phyloP scores from a whole-genome alignment of 2,329 filamentous ascomycete genomes.

The Capronia coronata region DNA sequence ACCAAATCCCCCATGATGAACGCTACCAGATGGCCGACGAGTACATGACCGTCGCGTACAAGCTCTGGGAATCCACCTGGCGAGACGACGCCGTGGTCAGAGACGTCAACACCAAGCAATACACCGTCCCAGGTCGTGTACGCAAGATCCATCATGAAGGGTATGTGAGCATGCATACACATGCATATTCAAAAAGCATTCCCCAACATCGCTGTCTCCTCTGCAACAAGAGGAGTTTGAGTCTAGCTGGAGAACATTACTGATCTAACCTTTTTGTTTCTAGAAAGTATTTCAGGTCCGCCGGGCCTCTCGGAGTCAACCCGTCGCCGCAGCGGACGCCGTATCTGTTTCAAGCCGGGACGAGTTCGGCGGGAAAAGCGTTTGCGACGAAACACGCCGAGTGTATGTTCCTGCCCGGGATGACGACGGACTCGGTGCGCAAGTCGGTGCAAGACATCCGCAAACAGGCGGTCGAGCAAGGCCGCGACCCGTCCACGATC shows the following conservation, averaged over 20 bases:
- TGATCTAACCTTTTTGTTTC: too few relatives aligned
- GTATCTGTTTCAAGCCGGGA: slow-evolving; percentile 5
- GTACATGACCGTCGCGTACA: slow-evolving; percentile 37
- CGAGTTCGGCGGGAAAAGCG: background rate
- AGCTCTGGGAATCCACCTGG: slow-evolving; percentile 37
- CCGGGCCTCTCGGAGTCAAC: background rate
- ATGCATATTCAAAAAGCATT: too few relatives aligned
- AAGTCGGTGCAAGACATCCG: slow-evolving; percentile 47
- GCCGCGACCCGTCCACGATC: slow-evolving; percentile 50
- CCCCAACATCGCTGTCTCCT: too few relatives aligned
- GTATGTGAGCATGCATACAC: slow-evolving; percentile 35
- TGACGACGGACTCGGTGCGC: slow-evolving; percentile 53
- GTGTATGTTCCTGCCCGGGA: slow-evolving; percentile 53
- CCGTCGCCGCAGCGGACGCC: slow-evolving; percentile 6
- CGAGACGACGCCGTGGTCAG: slow-evolving; percentile 44
- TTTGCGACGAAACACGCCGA: slow-evolving; percentile 50
- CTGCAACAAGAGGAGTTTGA: too few relatives aligned
- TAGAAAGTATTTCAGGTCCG: slow-evolving; percentile 28
- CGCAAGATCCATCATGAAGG: slow-evolving; percentile 60
- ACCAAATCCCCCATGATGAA: slow-evolving; percentile 58
- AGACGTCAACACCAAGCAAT: slow-evolving; percentile 53
- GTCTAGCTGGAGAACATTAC: too few relatives aligned
- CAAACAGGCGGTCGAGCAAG: slow-evolving; percentile 40
- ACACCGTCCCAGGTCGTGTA: slow-evolving; percentile 53
- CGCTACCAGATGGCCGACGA: slow-evolving; percentile 59